Conservation (phyloP, 2,329 filamentous ascomycete genomes). For the Stemphylium beticola region DNA sequence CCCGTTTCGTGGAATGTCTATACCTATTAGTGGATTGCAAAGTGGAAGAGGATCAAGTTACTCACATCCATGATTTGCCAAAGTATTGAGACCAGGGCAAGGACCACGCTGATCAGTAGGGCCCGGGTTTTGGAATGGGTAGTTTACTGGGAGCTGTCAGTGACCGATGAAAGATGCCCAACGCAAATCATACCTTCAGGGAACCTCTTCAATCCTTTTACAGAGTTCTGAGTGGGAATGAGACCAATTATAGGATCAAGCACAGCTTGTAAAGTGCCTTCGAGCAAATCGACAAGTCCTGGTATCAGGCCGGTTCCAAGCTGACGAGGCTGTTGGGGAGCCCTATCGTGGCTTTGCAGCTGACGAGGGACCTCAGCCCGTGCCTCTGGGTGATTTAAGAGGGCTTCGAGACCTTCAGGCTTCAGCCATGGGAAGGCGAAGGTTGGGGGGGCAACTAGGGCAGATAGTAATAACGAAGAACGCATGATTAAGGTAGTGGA, state of each 20-base stretch:
- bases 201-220: constrained; percentile 24
- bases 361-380: constrained; percentile 14
- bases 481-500: constrained; percentile 12
- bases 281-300: constrained; percentile 13
- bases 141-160: constrained; percentile 25
- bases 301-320: constrained; percentile 12
- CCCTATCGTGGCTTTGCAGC: constrained; percentile 8
- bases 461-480: constrained; percentile 4
- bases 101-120: constrained; percentile 50
- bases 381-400: constrained; percentile 24
- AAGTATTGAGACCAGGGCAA: constrained; percentile 44
- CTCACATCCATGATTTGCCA: constrained; percentile 7
- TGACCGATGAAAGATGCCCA: not conserved
- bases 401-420: constrained; percentile 21
- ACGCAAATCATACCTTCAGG: constrained; percentile 15
- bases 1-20: constrained; percentile 50
- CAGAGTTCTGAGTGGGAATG: constrained; percentile 21
- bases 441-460: constrained; percentile 9
- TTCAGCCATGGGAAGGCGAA: constrained; percentile 25
- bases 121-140: constrained; percentile 45
- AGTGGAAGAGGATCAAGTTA: constrained; percentile 8
- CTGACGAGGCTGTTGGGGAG: constrained; percentile 4
- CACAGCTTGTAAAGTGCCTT: constrained; percentile 15
- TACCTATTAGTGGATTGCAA: constrained; percentile 33
- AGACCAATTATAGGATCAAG: constrained; percentile 21